Evolutionary conservation across 495 filamentous ascomycete genomes (phyloP), one percentile per base, ranked within the genome.

Genomic region (Sabuloglossum arenarium): DNA sequence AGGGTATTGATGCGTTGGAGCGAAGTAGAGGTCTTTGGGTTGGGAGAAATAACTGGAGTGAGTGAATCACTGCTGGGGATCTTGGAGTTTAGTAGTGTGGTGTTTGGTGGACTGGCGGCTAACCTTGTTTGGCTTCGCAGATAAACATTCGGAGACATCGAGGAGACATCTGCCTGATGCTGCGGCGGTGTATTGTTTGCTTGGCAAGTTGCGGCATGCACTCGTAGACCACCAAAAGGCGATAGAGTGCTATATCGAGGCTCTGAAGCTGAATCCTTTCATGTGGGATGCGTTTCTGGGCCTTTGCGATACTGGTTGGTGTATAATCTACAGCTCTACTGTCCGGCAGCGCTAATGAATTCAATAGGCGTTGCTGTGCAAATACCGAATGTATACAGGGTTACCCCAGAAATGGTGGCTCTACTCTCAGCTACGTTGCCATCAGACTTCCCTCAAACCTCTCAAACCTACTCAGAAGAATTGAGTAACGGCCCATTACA

Each of bases 251-350:
- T 97, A 88, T 65, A 85, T 89, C 56, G 85, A 88, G 57, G 81
- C 91, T 8, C 70, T 97, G 53, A 94, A 88, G 66, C 64, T 81
- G 37, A 97, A 96, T 63, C 89, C 91, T 0, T 94, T 97, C 68
- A 89, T 94, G 79, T 97, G 93, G 91, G 91, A 98, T 72, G 93
- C 93, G 0, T 96, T 95, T 66, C 73, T 81, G 21, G 81, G 75
- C n/a, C 70, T 98, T 3, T 84, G 82, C 57, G 77, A 83, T 58
- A 74, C 77, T 30, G 82, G 82, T 82, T 64, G 60, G 73, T 43
- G 63, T 32, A 50, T 60, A 19, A 56, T 58, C 24, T 30, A 53
- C 21, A 51, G 59, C 53, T 45, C 46, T 19, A 16, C 9, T 16
- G 27, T 57, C 37, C 6, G 23, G 5, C 27, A 1, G 14, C 9